A percentile compares a stretch with the other conserved stretches of the same genome.
Evolutionary conservation across 2,329 filamentous ascomycete genomes (phyloP).

Genomic region (Chaetomium sp.): DNA sequence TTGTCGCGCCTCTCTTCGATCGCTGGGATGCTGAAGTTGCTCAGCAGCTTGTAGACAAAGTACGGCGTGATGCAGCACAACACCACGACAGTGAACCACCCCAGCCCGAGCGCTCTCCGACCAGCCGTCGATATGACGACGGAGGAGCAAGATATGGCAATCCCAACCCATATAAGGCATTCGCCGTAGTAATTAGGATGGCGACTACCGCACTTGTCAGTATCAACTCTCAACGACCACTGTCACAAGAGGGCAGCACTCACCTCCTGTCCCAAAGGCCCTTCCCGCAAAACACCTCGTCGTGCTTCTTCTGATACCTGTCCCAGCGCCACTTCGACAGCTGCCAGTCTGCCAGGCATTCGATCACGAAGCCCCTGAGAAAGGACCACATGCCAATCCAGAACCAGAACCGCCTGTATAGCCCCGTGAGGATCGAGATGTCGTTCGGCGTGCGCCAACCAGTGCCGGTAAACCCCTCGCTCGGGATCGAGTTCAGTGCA

Average conservation of each 20-base stretch:
- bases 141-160: slow-evolving; percentile 61
- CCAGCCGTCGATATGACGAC: slow-evolving; percentile 57
- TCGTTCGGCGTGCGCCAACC: slow-evolving; percentile 40
- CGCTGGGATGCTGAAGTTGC: slow-evolving; percentile 59
- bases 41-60: slow-evolving; percentile 59
- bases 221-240: not conserved
- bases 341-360: slow-evolving; percentile 64
- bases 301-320: slow-evolving; percentile 66
- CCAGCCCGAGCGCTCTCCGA: slow-evolving; percentile 59
- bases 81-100: slow-evolving; percentile 38
- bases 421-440: not conserved
- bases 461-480: slow-evolving; percentile 57
- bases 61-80: slow-evolving; percentile 61
- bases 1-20: slow-evolving; percentile 71
- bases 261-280: slow-evolving; percentile 63
- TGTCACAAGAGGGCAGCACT: slow-evolving; percentile 24
- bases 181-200: slow-evolving; percentile 77
- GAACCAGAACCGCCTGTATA: slow-evolving; percentile 50
- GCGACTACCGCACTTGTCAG: slow-evolving; percentile 41
- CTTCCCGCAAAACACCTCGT: slow-evolving; percentile 65
- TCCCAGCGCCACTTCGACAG: slow-evolving; percentile 63
- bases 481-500: slow-evolving; percentile 63
- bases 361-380: slow-evolving; percentile 41
- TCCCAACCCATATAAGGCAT: slow-evolving; percentile 67
- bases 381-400: slow-evolving; percentile 55